Evolutionary conservation across 352 stramenopile genomes (phyloP).

Genomic region (Thalassiosira livingstoniorum): DNA sequence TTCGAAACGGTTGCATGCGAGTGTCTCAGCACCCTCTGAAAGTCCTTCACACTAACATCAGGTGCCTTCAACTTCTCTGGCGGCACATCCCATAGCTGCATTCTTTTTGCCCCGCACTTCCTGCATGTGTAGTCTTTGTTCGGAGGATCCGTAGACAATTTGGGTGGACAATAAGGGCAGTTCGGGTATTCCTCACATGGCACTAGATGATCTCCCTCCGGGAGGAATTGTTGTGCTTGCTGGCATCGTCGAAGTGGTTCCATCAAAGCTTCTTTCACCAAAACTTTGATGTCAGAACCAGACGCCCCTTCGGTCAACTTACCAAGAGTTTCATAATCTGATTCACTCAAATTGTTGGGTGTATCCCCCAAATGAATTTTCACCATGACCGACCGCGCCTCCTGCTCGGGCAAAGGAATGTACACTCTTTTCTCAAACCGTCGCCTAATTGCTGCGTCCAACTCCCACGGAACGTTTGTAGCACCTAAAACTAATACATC

Average conservation of each 20-base stretch:
- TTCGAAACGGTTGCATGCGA: conserved; percentile 94
- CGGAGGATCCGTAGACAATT: conserved; percentile 69
- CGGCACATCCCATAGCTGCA: conserved; percentile 88
- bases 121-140: conserved; percentile 81
- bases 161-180: conserved; percentile 83
- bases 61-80: conserved; percentile 87
- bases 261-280: conserved; percentile 96
- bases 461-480: conserved; percentile 98
- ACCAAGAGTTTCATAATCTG: conserved; percentile 93
- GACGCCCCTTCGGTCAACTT: conserved; percentile 94
- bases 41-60: conserved; percentile 92
- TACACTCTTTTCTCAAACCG: conserved; percentile 99
- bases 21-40: conserved; percentile 94
- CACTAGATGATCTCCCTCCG: conserved; percentile 67
- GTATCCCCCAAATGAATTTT: conserved; percentile 98
- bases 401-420: conserved; percentile 93
- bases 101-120: conserved; percentile 83
- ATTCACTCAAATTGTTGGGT: conserved; percentile 91
- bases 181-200: conserved; percentile 85
- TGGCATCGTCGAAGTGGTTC: conserved; percentile 95
- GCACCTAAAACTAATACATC: conserved; percentile 94
- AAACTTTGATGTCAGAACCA: conserved; percentile 95
- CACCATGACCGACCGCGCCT: conserved; percentile 93
- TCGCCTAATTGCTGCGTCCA: conserved; percentile 90
- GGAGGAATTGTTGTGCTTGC: conserved; percentile 91